These are phyloP conservation scores for Cardamine resedifolia DNA, from an alignment of 345 rosid genomes.

Conservation along the genomic window DNA sequence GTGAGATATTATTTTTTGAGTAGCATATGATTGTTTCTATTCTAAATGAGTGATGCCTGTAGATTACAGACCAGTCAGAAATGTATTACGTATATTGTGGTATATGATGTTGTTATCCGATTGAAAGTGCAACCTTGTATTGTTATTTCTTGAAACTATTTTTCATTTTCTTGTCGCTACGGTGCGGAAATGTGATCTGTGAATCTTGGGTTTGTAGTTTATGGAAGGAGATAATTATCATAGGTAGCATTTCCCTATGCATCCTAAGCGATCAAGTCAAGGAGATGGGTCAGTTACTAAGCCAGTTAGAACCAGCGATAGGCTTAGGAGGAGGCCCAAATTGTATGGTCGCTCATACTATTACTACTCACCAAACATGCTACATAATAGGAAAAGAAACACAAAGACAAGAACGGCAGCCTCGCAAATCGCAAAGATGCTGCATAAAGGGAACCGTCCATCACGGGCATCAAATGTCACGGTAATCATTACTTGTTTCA, in stretches of 20 bases:
- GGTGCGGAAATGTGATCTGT: conserved; percentile 26
- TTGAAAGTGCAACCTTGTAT: not conserved
- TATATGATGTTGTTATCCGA: not conserved
- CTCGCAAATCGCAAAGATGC: conserved; percentile 84
- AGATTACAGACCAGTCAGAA: conserved; percentile 2
- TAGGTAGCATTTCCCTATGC: conserved; percentile 63
- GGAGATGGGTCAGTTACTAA: conserved; percentile 80
- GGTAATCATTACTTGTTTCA: conserved; percentile 44
- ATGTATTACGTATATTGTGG: not conserved
- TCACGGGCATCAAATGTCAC: conserved; percentile 53
- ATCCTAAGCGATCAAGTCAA: conserved; percentile 76
- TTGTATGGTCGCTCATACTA: conserved; percentile 54
- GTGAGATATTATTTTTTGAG: not conserved
- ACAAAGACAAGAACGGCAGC: conserved; percentile 91
- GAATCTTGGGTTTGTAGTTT: conserved; percentile 38
- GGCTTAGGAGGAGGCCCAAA: conserved; percentile 92
- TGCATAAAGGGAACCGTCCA: conserved; percentile 61
- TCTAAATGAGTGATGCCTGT: not conserved
- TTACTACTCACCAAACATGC: conserved; percentile 61
- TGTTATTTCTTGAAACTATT: not conserved
- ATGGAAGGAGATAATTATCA: conserved; percentile 48
- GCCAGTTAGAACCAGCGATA: conserved; percentile 92
- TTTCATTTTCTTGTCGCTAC: not conserved
- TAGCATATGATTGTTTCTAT: not conserved
- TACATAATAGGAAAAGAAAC: conserved; percentile 69